These are phyloP conservation scores for Suillus cothurnatus DNA, from an alignment of 768 basidiomycete genomes.

Conservation along the genomic window DNA sequence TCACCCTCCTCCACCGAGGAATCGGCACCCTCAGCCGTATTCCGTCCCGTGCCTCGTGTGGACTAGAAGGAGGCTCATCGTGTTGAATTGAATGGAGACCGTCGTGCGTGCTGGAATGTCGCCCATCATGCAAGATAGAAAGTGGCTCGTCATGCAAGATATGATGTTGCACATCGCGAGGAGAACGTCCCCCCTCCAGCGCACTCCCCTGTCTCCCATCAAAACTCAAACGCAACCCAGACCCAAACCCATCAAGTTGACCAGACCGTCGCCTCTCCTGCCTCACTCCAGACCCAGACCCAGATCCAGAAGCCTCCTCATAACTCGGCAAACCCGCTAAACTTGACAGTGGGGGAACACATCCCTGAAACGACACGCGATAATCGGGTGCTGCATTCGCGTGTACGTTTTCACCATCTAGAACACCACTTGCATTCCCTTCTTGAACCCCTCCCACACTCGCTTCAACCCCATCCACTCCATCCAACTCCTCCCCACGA, in stretches of 20 bases:
- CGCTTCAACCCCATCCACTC: not conserved
- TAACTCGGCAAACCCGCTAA: constrained; percentile 84
- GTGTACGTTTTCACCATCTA: not conserved
- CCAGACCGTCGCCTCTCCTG: not conserved
- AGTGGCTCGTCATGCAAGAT: not conserved
- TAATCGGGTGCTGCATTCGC: constrained; percentile 62
- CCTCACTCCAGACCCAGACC: constrained; percentile 9
- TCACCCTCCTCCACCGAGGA: not conserved
- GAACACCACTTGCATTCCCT: not conserved
- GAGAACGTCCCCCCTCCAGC: not conserved
- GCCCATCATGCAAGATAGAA: too few species aligned
- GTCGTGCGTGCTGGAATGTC: not conserved
- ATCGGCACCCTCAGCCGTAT: not conserved
- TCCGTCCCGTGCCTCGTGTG: not conserved
- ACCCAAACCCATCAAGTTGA: not conserved
- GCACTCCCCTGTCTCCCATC: not conserved
- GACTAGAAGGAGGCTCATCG: not conserved
- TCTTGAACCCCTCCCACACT: not conserved
- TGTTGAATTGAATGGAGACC: not conserved
- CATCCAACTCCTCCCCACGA: not conserved
- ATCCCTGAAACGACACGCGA: constrained; percentile 79
- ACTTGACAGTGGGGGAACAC: constrained; percentile 82
- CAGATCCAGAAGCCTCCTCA: constrained; percentile 57
- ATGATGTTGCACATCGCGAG: not conserved
- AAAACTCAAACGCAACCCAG: not conserved